Conservation (phyloP, 805 yeast genomes). For the Trichomonascus vanleenenianus region DNA sequence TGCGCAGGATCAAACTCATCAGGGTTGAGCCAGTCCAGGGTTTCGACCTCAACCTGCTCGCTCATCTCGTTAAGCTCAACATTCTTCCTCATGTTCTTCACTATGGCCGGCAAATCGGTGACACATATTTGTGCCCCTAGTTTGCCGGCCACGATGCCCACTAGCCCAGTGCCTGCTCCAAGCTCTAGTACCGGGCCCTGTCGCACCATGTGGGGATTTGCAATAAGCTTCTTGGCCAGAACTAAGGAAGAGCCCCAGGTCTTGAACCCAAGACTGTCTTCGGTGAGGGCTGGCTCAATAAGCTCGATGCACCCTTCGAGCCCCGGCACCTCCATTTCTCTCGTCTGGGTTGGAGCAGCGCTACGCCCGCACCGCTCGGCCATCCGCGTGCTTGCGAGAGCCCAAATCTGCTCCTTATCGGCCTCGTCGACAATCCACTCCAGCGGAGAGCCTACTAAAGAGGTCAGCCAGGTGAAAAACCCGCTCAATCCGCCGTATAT, state of each 20-base stretch:
- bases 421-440: conserved; percentile 36
- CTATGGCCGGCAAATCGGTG: conserved; percentile 77
- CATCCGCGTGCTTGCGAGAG: conserved; percentile 54
- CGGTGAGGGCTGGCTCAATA: conserved; percentile 78
- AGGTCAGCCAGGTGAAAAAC: conserved; percentile 27
- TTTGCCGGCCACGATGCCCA: conserved; percentile 61
- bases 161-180: conserved; percentile 95
- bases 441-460: conserved; percentile 29
- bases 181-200: conserved; percentile 43
- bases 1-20: conserved; percentile 21
- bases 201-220: conserved; percentile 18
- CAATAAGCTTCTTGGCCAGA: conserved; percentile 45
- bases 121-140: conserved; percentile 45
- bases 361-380: conserved; percentile 81
- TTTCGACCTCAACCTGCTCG: conserved; percentile 20
- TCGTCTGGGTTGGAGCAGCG: conserved; percentile 62
- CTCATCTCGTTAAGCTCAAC: conserved; percentile 38
- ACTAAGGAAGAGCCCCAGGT: conserved; percentile 94
- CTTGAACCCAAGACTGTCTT: conserved; percentile 81
- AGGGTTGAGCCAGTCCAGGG: conserved; percentile 76
- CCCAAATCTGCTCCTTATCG: conserved; percentile 34
- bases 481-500: conserved; percentile 7
- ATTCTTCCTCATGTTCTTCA: conserved; percentile 58
- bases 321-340: conserved; percentile 33
- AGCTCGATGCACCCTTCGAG: conserved; percentile 26